Base-by-base conservation (phyloP, 805 yeast genomes). In the Starmerella bombicola region DNA sequence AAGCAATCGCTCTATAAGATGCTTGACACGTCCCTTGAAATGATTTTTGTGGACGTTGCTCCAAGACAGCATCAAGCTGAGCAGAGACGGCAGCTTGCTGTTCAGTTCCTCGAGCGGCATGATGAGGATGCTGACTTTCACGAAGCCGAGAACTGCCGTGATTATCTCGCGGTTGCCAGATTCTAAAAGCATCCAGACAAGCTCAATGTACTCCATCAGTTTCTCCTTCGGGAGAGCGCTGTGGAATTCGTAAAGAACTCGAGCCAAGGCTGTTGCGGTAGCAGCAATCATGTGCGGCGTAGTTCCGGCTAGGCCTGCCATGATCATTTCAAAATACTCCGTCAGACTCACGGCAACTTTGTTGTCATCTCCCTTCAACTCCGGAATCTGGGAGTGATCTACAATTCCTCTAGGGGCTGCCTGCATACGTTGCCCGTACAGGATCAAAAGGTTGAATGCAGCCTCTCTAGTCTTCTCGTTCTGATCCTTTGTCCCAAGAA, bases 281-380 rank as follows among this genome's bases (percentile, higher is more conserved):
- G 97, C 96, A 55, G 95, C 82, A 24, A 91, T 81, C 95, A 88
- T 88, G 64, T 88, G 94, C 26, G 93, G 88, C 23, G 91, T 73
- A 49, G 80, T 78, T 42, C 95, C 95, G 28, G 91, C 95, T 51
- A 93, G 68, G 65, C 98, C 99, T 22, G 96, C 98, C 60, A 88
- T 74, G 23, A 88, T 79, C 79, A 91, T 83, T 23, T 93, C 84
- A 66, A 88, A 83, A 57, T 69, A 86, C 61, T 86, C 95, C 34
- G 76, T 71, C 41, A 86, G 67, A 16, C 75, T 68, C 7, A 94
- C 91, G 38, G 68, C 66, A 8, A 77, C 65, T 45, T 72, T 72
- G n/a, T 80, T 79, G 22, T 76, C 70, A 20, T 32, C 35, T 5
- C 67, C 62, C 35, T 73, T 85, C 56, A 79, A 70, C 3, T 78